Conservation (phyloP, 441 rosid genomes). For the Geranium incanum region DNA sequence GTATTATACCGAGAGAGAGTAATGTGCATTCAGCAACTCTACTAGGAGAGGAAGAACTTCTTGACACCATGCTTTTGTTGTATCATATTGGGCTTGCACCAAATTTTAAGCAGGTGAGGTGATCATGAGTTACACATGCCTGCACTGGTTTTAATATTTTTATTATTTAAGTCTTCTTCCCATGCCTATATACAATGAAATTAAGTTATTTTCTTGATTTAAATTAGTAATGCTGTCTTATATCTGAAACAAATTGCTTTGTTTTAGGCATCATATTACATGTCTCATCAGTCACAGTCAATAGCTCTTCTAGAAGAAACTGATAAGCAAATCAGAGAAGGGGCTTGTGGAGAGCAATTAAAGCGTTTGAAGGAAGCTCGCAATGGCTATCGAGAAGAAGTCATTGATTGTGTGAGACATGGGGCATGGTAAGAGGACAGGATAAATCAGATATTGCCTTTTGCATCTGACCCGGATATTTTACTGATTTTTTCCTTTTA, state of each 20-base stretch:
- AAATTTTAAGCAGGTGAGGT: slow-evolving; percentile 86
- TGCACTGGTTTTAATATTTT: background rate
- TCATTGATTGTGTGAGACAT: slow-evolving; percentile 79
- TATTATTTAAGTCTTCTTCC: background rate
- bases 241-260: slow-evolving; percentile 21
- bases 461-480: background rate
- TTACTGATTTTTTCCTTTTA: background rate
- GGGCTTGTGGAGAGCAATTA: slow-evolving; percentile 55
- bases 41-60: slow-evolving; percentile 84
- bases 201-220: background rate
- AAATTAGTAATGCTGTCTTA: slow-evolving; percentile 7
- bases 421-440: slow-evolving; percentile 65
- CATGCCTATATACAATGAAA: background rate
- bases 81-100: slow-evolving; percentile 92
- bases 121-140: background rate
- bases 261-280: slow-evolving; percentile 78
- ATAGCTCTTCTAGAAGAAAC: slow-evolving; percentile 84
- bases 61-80: slow-evolving; percentile 66
- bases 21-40: slow-evolving; percentile 47
- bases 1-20: slow-evolving; percentile 52
- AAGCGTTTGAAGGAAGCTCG: slow-evolving; percentile 90
- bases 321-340: slow-evolving; percentile 84
- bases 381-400: slow-evolving; percentile 72
- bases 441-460: slow-evolving; percentile 3
- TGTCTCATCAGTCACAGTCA: slow-evolving; percentile 78